Evolutionary conservation across 2,329 filamentous ascomycete genomes (phyloP).

Genomic region (Pseudopithomyces chartarum): DNA sequence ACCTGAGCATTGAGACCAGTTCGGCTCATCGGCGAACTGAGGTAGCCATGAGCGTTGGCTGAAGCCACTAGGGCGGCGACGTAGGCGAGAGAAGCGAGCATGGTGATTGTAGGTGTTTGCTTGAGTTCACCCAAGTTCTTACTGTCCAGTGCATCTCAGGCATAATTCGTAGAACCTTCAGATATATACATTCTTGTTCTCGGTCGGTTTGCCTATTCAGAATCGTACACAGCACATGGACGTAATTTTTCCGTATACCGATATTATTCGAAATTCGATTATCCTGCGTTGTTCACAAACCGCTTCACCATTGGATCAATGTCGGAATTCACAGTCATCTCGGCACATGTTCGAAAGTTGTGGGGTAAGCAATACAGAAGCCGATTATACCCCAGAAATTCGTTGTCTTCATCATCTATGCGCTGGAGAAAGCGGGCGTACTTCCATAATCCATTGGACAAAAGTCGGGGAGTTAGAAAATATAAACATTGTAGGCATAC

Average conservation of each 20-base stretch:
- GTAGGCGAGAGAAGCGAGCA: constrained; percentile 21
- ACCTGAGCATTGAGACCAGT: constrained; percentile 40
- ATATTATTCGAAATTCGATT: neutral
- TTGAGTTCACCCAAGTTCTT: neutral
- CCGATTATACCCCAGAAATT: neutral
- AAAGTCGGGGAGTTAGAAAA: neutral
- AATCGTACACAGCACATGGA: neutral
- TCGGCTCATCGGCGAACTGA: constrained; percentile 39
- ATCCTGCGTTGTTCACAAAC: neutral
- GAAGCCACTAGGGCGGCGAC: constrained; percentile 25
- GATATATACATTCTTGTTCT: neutral
- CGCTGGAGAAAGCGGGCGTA: neutral
- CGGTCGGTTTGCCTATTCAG: neutral
- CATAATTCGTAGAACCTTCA: neutral
- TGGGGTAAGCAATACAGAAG: neutral
- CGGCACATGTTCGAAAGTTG: neutral
- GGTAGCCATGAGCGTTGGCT: constrained; percentile 38
- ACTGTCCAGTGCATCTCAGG: neutral
- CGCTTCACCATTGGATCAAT: neutral
- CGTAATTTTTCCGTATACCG: neutral
- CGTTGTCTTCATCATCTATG: neutral
- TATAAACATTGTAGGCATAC: constrained; percentile 44
- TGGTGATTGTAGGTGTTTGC: constrained; percentile 5
- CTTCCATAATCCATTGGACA: neutral
- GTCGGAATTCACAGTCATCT: neutral